A percentile compares a stretch with the other conserved stretches of the same genome.
phyloP scores from a whole-genome alignment of 192 early-diverging fungal species.

The Jimgerdemannia lactiflua region DNA sequence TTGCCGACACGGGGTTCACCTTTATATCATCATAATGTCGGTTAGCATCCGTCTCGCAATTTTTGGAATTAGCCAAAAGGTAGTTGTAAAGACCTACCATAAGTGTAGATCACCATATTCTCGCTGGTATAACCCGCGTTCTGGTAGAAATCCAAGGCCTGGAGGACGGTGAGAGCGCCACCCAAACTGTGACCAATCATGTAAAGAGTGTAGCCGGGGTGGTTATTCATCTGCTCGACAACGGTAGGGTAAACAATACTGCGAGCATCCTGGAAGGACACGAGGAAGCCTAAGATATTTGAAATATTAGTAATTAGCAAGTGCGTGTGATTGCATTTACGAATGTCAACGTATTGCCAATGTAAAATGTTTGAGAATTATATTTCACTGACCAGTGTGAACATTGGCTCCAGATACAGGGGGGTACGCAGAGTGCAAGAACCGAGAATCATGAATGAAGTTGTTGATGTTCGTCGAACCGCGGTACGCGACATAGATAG shows the following conservation, averaged over 20 bases:
- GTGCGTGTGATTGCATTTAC: background rate
- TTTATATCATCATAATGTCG: no score
- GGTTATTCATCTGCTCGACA: slow-evolving; percentile 1
- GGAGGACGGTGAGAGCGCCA: slow-evolving; percentile 20
- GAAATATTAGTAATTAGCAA: no score
- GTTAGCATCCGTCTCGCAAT: no score
- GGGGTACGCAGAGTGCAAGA: slow-evolving; percentile 12
- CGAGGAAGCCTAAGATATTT: slow-evolving; percentile 15
- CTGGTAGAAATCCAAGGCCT: slow-evolving; percentile 26
- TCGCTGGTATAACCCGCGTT: background rate
- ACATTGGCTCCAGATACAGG: slow-evolving; percentile 14
- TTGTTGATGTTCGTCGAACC: slow-evolving; percentile 6
- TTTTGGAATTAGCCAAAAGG: no score
- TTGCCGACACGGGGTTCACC: slow-evolving; percentile 19
- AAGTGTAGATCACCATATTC: background rate
- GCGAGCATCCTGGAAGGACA: slow-evolving; percentile 7
- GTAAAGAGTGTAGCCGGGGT: slow-evolving; percentile 17
- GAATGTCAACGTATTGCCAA: background rate
- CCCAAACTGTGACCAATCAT: slow-evolving; percentile 31
- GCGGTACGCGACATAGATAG: slow-evolving; percentile 19
- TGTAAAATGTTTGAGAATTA: no score
- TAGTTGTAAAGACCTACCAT: background rate
- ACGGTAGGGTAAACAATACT: slow-evolving; percentile 2
- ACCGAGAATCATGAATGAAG: slow-evolving; percentile 9
- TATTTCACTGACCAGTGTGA: slow-evolving; percentile 6